Conservation (phyloP, 345 rosid genomes). For the Rhizophora mangle region DNA sequence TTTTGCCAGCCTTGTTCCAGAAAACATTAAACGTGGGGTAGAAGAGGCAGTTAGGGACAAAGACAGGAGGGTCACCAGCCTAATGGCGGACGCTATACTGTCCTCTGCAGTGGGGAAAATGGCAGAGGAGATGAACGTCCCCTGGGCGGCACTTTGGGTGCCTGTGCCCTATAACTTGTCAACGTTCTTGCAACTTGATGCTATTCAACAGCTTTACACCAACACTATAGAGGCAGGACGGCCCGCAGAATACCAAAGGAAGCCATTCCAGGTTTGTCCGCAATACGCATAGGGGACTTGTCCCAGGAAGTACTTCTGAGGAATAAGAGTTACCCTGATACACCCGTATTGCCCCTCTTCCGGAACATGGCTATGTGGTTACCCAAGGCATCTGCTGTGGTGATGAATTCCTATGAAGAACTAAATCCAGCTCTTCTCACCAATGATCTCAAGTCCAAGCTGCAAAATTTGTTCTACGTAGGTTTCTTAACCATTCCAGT, state of each 20-base stretch:
- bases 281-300: neutral
- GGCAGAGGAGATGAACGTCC: constrained; percentile 3
- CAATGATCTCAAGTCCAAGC: no score
- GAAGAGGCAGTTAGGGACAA: neutral
- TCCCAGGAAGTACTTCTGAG: neutral
- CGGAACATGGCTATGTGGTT: neutral
- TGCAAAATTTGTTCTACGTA: no score
- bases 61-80: neutral
- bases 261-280: constrained; percentile 5
- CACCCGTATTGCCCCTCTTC: neutral
- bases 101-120: neutral
- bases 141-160: constrained; percentile 2
- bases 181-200: neutral
- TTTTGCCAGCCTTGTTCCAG: neutral
- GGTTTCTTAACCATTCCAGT: neutral
- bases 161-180: neutral
- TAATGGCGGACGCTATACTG: constrained; percentile 1
- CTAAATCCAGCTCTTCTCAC: neutral
- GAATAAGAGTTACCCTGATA: no score
- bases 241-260: neutral
- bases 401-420: constrained; percentile 10
- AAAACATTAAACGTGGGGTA: neutral
- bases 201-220: neutral
- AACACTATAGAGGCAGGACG: neutral
- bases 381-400: neutral